Conservation (phyloP, 495 filamentous ascomycete species). For the Aspergillus bridgeri region DNA sequence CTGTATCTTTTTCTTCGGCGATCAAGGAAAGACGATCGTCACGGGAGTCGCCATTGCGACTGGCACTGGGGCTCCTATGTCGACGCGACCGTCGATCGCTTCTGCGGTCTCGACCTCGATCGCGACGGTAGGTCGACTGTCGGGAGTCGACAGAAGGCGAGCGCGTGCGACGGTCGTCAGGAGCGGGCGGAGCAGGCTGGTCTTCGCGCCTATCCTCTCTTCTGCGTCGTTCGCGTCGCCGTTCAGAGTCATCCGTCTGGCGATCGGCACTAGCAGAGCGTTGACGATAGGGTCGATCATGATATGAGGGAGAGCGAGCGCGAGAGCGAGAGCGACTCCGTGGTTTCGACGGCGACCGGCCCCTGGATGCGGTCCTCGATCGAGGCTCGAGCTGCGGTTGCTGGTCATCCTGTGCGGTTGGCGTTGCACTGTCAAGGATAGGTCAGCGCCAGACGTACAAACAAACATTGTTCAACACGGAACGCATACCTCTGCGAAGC, state of each 20-base stretch:
- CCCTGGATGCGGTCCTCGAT: slow-evolving; percentile 31
- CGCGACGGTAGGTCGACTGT: slow-evolving; percentile 49
- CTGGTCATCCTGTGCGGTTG: slow-evolving; percentile 23
- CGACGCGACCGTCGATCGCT: slow-evolving; percentile 42
- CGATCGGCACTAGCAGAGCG: slow-evolving; percentile 50
- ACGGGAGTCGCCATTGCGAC: slow-evolving; percentile 28
- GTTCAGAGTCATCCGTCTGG: slow-evolving; percentile 47
- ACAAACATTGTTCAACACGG: no score
- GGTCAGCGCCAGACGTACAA: not conserved
- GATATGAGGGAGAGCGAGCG: slow-evolving; percentile 48
- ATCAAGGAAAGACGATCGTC: slow-evolving; percentile 21
- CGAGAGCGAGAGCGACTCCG: slow-evolving; percentile 31
- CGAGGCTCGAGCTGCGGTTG: slow-evolving; percentile 21
- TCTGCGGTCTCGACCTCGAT: slow-evolving; percentile 40
- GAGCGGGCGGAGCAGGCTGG: slow-evolving; percentile 30
- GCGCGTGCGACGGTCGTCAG: slow-evolving; percentile 44
- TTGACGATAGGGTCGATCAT: slow-evolving; percentile 53
- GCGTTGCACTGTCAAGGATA: slow-evolving; percentile 14
- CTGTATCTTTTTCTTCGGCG: slow-evolving; percentile 18
- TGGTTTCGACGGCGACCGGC: slow-evolving; percentile 37
- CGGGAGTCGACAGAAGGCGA: slow-evolving; percentile 53
- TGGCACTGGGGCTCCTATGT: slow-evolving; percentile 40
- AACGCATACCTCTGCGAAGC: slow-evolving; percentile 41
- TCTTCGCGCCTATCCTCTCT: slow-evolving; percentile 49
- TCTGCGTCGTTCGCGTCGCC: slow-evolving; percentile 40